Evolutionary conservation across 164 flowering plant genomes (phyloP), one percentile per base, ranked within the genome.

Genomic region (Paratinospora sagittata): DNA sequence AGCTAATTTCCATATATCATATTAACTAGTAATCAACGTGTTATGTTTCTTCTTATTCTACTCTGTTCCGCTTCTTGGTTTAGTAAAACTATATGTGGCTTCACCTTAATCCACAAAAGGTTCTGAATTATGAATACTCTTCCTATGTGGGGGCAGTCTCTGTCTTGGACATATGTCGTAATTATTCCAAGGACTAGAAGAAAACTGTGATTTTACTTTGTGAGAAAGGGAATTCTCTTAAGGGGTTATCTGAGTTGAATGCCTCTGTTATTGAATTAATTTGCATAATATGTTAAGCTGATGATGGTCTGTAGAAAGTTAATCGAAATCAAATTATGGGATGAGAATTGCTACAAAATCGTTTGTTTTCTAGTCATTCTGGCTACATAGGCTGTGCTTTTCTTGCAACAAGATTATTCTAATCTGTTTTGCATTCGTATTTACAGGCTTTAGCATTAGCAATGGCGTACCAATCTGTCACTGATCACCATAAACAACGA

Each of bases 381-480:
- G 24, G 24, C 63, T 61, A 52, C 58, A n/a, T 17, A 7, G 23
- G 23, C 23, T 1, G n/a, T n/a, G n/a, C 27, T 26, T 23, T 61
- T 27, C 63, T 61, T 61, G 63, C 14, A 10, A 13, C 9, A 24
- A 10, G 12, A n/a, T 23, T 16, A 13, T 27, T 39, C 16, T 27
- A 8, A 21, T 21, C 12, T 41, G 10, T 65, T 70, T 26, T 30
- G 61, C 37, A 23, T 60, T 66, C 33, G 13, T 14, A 36, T 52
- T 6, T 81, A 81, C 84, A 93, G 98, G 98, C 93, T 66, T 78
- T 94, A 55, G 97, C 97, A 57, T 73, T 94, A 70, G 89, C 96
- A 39, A 93, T 93, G 83, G 97, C 97, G 16, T 92, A 91, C 73
- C 97, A 92, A 70, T 84, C 89, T 13, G 88, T 79, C 63, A 94